These are phyloP conservation scores for Pterulicium gracile DNA, from an alignment of 1,284 basidiomycete species.

Conservation along the genomic window DNA sequence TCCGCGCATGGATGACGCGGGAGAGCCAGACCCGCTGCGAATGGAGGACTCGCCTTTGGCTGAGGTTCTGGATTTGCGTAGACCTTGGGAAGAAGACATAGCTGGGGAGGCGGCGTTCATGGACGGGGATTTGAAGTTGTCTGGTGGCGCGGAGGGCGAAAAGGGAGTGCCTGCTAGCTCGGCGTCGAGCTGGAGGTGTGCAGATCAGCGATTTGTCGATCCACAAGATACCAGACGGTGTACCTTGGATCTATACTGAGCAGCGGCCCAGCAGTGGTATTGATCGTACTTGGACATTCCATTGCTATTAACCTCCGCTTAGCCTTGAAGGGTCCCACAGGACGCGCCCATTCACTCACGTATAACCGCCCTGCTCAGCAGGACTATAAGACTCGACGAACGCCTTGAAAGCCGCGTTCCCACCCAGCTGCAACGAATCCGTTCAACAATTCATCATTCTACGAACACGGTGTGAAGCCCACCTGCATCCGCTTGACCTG, in stretches of 20 bases:
- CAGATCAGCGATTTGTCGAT: conserved; percentile 8
- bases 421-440: conserved; percentile 51
- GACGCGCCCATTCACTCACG: background rate
- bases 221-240: conserved; percentile 9
- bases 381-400: conserved; percentile 73
- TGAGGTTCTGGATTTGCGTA: conserved; percentile 67
- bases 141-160: conserved; percentile 57
- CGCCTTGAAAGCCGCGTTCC: conserved; percentile 70
- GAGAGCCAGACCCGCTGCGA: conserved; percentile 45
- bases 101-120: conserved; percentile 34
- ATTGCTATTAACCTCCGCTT: background rate
- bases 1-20: conserved; percentile 31
- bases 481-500: conserved; percentile 89
- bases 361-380: conserved; percentile 65
- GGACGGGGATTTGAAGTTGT: conserved; percentile 21
- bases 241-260: conserved; percentile 88
- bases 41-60: conserved; percentile 36
- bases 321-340: background rate
- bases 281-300: conserved; percentile 43
- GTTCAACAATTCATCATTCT: conserved; percentile 9
- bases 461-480: conserved; percentile 15
- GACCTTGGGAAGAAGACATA: conserved; percentile 58
- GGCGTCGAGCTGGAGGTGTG: conserved; percentile 48
- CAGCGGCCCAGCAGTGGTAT: conserved; percentile 87
- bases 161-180: conserved; percentile 60